Conservation (phyloP, 352 stramenopile species). For the Phytophthora niederhauseri region DNA sequence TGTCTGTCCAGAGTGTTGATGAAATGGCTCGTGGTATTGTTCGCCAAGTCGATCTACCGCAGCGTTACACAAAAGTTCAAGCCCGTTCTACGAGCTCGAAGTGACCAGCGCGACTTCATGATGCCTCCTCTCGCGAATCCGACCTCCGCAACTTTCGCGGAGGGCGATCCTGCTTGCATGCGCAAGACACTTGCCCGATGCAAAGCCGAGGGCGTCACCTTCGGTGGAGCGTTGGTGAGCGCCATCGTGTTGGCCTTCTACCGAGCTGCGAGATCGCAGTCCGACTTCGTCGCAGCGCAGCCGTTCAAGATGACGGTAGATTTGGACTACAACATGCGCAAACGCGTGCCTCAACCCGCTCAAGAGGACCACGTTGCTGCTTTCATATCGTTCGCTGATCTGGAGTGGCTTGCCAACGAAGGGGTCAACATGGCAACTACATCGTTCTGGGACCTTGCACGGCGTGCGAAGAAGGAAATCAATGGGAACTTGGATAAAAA, state of each 20-base stretch:
- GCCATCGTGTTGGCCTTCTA: slow-evolving; percentile 34
- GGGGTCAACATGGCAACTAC: slow-evolving; percentile 31
- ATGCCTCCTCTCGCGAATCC: slow-evolving; percentile 28
- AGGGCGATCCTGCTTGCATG: slow-evolving; percentile 32
- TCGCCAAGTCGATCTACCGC: slow-evolving; percentile 27
- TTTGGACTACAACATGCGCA: slow-evolving; percentile 55
- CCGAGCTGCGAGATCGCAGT: slow-evolving; percentile 12
- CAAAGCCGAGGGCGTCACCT: slow-evolving; percentile 37
- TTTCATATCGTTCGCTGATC: slow-evolving; percentile 33
- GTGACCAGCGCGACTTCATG: slow-evolving; percentile 37
- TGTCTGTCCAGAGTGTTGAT: slow-evolving; percentile 25
- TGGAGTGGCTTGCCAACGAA: slow-evolving; percentile 21
- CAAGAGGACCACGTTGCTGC: slow-evolving; percentile 33
- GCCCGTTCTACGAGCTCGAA: slow-evolving; percentile 22
- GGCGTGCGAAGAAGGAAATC: slow-evolving; percentile 33
- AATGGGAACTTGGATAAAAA: slow-evolving; percentile 24
- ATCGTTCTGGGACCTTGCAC: slow-evolving; percentile 53
- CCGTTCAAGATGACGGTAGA: slow-evolving; percentile 43
- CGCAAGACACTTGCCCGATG: slow-evolving; percentile 30
- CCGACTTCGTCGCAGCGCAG: slow-evolving; percentile 15
- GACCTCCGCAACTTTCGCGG: slow-evolving; percentile 31
- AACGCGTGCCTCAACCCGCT: slow-evolving; percentile 31
- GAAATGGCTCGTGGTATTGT: slow-evolving; percentile 13
- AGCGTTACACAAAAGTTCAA: slow-evolving; percentile 30
- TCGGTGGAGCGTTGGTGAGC: slow-evolving; percentile 37